Conservation (phyloP, 768 basidiomycete genomes). For the Floccularia luteovirens region DNA sequence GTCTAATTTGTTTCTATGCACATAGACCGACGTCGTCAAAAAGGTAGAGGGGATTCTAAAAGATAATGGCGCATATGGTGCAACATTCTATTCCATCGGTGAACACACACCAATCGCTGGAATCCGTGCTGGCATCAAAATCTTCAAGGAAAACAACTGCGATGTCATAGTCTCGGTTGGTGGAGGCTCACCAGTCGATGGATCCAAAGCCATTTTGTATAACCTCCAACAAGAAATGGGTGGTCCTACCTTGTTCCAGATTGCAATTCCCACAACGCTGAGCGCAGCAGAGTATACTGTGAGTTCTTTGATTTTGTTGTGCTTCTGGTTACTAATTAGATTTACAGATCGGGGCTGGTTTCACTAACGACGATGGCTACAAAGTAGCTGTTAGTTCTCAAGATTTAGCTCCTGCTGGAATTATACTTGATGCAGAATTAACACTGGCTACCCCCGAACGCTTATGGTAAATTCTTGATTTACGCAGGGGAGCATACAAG, state of each 20-base stretch:
- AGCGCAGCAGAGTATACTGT: conserved; percentile 75
- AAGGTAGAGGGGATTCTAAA: conserved; percentile 49
- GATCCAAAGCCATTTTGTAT: conserved; percentile 65
- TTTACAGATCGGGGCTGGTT: conserved; percentile 57
- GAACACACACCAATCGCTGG: conserved; percentile 66
- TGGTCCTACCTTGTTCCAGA: conserved; percentile 48
- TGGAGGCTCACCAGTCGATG: conserved; percentile 78
- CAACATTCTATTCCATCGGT: conserved; percentile 67
- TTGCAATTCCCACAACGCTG: conserved; percentile 78
- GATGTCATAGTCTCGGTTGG: conserved; percentile 70
- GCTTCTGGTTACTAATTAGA: background rate
- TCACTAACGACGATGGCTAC: conserved; percentile 58
- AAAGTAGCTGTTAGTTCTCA: conserved; percentile 54
- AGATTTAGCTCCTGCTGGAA: conserved; percentile 57
- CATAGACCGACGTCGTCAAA: conserved; percentile 54
- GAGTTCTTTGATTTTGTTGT: conserved; percentile 10
- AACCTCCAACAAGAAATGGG: conserved; percentile 50
- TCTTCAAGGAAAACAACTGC: conserved; percentile 48
- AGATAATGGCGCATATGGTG: conserved; percentile 50
- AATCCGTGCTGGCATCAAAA: conserved; percentile 47
- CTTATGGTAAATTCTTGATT: conserved; percentile 46
- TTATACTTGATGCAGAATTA: conserved; percentile 74
- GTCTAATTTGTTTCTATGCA: background rate
- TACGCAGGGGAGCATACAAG: conserved; percentile 4
- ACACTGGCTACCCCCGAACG: conserved; percentile 67